Evolutionary conservation across 140 eudicot genomes (phyloP).

Genomic region (Senecio squalidus): DNA sequence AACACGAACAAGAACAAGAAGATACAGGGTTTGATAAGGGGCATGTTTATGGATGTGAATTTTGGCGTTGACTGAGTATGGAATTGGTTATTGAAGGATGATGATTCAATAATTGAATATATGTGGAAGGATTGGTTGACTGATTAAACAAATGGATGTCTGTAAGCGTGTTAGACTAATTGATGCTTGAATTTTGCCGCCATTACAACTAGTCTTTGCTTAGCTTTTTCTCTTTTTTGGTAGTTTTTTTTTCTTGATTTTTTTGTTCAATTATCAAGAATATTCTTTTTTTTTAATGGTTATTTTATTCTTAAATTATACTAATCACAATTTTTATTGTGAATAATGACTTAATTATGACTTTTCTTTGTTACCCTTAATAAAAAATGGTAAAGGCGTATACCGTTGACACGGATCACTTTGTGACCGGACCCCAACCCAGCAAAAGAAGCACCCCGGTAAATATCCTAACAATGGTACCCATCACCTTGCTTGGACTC

Average conservation of each 20-base stretch:
- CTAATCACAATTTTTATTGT: too few relatives aligned
- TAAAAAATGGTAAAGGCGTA: too few relatives aligned
- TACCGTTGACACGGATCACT: too few relatives aligned
- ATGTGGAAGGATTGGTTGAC: slow-evolving; percentile 15
- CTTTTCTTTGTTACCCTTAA: too few relatives aligned
- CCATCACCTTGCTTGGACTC: too few relatives aligned
- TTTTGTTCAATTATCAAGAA: not conserved
- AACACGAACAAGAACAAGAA: slow-evolving; percentile 10
- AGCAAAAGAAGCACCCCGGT: too few relatives aligned
- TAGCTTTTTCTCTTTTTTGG: not conserved
- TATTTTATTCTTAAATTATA: too few relatives aligned
- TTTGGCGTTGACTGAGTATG: too few relatives aligned
- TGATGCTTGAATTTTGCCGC: slow-evolving; percentile 26
- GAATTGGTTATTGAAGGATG: too few relatives aligned
- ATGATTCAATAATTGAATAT: not conserved
- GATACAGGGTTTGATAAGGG: slow-evolving; percentile 22
- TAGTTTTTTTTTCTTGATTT: not conserved
- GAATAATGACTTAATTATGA: too few relatives aligned
- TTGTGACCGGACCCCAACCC: too few relatives aligned
- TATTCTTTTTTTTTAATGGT: not conserved
- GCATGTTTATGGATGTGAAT: slow-evolving; percentile 22
- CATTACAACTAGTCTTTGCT: slow-evolving; percentile 18
- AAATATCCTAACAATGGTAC: too few relatives aligned
- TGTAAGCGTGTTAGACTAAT: slow-evolving; percentile 13
- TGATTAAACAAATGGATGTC: slow-evolving; percentile 19